These are phyloP conservation scores for Incumbomyces lentus DNA, from an alignment of 2,329 filamentous ascomycete species.

Conservation along the genomic window DNA sequence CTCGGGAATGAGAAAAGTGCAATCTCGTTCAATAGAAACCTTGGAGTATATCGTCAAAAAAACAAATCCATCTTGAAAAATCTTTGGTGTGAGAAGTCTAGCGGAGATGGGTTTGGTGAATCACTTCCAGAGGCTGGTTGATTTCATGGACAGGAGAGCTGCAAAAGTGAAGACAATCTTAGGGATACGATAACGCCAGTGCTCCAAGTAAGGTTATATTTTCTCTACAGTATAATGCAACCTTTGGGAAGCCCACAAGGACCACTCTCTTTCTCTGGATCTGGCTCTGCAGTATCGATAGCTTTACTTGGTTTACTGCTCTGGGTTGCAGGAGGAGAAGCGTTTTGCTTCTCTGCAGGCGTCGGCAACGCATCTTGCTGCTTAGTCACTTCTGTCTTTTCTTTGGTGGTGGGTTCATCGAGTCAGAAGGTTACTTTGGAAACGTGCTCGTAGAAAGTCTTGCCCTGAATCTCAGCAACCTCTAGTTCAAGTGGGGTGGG, in stretches of 20 bases:
- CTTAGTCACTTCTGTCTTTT: conserved; percentile 13
- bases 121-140: no score
- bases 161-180: no score
- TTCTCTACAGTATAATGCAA: conserved; percentile 54
- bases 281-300: conserved; percentile 25
- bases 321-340: conserved; percentile 15
- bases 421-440: conserved; percentile 70
- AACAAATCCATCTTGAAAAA: no score
- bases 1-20: no score
- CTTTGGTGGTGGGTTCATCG: conserved; percentile 47
- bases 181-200: no score
- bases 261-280: conserved; percentile 47
- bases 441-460: conserved; percentile 69
- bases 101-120: no score
- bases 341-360: conserved; percentile 15
- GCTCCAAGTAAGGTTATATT: neutral
- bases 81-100: no score
- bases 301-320: conserved; percentile 20
- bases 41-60: no score
- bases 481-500: conserved; percentile 65
- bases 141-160: no score
- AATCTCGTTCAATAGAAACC: no score
- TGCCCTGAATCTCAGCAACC: conserved; percentile 72
- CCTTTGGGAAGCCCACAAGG: conserved; percentile 70
- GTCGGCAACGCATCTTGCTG: conserved; percentile 21